Percentiles rank a stretch among this genome's conserved stretches.
These are phyloP conservation scores for Fusarium pilosicola DNA, from an alignment of 2,329 filamentous ascomycete species.

Conservation along the genomic window DNA sequence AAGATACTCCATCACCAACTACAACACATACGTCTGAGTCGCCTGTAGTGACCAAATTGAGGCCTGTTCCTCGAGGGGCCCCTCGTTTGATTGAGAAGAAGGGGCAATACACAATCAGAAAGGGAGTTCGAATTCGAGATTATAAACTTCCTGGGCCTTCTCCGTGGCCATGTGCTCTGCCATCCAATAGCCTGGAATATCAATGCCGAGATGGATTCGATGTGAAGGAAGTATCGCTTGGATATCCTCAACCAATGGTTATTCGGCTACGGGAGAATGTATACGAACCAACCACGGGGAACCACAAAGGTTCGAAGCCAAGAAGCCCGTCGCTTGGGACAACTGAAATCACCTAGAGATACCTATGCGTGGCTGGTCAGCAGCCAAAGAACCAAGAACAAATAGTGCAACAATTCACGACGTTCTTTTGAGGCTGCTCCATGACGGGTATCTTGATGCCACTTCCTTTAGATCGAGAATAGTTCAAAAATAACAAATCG, in stretches of 20 bases:
- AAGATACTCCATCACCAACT: background rate
- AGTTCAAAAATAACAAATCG: constrained; percentile 39
- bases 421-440: constrained; percentile 12
- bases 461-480: constrained; percentile 34
- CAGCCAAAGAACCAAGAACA: background rate
- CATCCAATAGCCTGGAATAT: constrained; percentile 30
- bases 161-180: background rate
- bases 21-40: background rate
- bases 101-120: constrained; percentile 43
- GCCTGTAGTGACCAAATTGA: constrained; percentile 27
- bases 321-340: constrained; percentile 23
- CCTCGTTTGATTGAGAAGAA: constrained; percentile 40
- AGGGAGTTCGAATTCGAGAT: constrained; percentile 46
- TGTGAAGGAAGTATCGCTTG: constrained; percentile 28
- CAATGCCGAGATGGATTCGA: constrained; percentile 49
- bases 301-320: background rate
- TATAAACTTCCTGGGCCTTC: constrained; percentile 37
- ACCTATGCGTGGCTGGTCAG: background rate
- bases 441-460: constrained; percentile 49
- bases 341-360: background rate
- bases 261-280: background rate
- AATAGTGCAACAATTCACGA: background rate
- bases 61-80: constrained; percentile 41
- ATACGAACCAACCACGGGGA: background rate
- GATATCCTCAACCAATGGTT: constrained; percentile 25